Percentiles rank a stretch among this genome's conserved stretches.
phyloP scores from a whole-genome alignment of 441 rosid species.

The Syzygium syzygioides region DNA sequence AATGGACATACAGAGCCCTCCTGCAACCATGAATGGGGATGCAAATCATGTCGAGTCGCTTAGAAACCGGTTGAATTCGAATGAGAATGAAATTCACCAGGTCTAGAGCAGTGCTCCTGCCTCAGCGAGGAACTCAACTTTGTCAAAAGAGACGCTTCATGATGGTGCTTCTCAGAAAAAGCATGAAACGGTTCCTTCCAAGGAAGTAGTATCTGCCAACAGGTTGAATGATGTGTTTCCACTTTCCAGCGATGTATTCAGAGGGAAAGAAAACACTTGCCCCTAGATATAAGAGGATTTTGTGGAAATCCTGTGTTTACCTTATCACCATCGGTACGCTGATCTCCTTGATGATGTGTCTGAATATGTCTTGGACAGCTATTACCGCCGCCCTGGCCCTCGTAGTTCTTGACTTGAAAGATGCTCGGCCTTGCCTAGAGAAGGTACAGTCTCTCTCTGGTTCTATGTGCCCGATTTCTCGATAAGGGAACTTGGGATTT shows the following conservation, averaged over 20 bases:
- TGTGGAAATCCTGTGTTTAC: slow-evolving; percentile 58
- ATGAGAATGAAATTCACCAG: neutral
- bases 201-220: no score
- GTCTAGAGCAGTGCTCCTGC: no score
- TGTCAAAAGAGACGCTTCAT: no score
- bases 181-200: no score
- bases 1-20: slow-evolving; percentile 5
- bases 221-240: no score
- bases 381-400: slow-evolving; percentile 77
- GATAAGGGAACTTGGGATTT: no score
- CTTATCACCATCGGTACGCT: slow-evolving; percentile 60
- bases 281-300: slow-evolving; percentile 33
- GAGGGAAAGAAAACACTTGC: neutral
- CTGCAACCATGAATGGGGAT: neutral
- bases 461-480: no score
- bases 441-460: slow-evolving; percentile 35
- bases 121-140: no score
- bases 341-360: slow-evolving; percentile 53
- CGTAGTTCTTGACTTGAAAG: slow-evolving; percentile 71
- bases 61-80: slow-evolving; percentile 25
- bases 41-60: slow-evolving; percentile 16
- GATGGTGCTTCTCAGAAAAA: no score
- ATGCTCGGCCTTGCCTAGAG: slow-evolving; percentile 64
- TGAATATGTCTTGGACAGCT: slow-evolving; percentile 88
- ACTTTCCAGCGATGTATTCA: no score